A percentile compares a stretch with the other conserved stretches of the same genome.
Evolutionary conservation across 2,329 filamentous ascomycete species (phyloP).

Genomic region (Alternaria panax): DNA sequence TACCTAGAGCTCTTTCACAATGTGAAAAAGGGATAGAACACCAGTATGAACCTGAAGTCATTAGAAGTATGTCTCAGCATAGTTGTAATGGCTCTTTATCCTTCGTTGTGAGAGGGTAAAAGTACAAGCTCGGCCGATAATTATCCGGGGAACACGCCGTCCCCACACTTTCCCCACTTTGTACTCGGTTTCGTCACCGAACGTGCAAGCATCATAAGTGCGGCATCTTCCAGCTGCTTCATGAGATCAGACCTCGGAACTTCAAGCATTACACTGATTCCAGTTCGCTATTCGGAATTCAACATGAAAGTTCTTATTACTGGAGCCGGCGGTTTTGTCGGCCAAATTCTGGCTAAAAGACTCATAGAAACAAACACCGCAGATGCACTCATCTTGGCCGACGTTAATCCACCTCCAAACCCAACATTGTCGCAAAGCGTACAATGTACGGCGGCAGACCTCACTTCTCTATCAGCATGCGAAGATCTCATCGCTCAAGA

Average conservation of each 20-base stretch:
- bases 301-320: conserved; percentile 64
- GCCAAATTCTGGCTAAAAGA: conserved; percentile 65
- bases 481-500: conserved; percentile 33
- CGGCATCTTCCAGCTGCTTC: background rate
- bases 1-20: background rate
- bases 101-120: background rate
- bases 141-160: conserved; percentile 23
- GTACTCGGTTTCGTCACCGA: conserved; percentile 22
- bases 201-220: conserved; percentile 1
- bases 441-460: conserved; percentile 60
- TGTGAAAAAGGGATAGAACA: background rate
- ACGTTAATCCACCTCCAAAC: conserved; percentile 60
- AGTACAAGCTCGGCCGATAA: conserved; percentile 7
- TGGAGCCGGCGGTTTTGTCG: conserved; percentile 70
- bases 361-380: conserved; percentile 59
- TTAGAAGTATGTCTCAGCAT: background rate
- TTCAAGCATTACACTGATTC: no score
- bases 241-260: background rate
- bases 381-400: conserved; percentile 62
- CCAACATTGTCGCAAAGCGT: conserved; percentile 61
- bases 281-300: background rate
- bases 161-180: conserved; percentile 21
- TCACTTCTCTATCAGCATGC: conserved; percentile 50
- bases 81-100: background rate
- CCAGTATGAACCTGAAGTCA: background rate